Evolutionary conservation across 805 yeast genomes (phyloP).

Genomic region (Myxozyma nipponensis): DNA sequence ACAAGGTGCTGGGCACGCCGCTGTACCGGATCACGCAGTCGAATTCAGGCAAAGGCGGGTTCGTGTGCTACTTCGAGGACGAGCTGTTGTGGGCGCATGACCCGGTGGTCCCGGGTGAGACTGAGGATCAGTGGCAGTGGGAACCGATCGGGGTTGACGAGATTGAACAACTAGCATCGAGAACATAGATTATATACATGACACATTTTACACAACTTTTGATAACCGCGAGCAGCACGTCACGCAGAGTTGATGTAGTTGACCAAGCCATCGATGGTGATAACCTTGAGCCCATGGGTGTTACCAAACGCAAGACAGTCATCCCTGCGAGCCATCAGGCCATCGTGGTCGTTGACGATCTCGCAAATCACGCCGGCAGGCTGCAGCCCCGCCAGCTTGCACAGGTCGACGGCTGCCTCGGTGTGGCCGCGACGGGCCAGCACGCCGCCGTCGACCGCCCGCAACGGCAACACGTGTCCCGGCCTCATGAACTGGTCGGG

Average conservation of each 20-base stretch:
- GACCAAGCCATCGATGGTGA: constrained; percentile 73
- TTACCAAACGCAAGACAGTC: constrained; percentile 74
- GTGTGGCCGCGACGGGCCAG: constrained; percentile 88
- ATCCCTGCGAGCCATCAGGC: constrained; percentile 88
- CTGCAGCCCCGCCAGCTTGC: constrained; percentile 66
- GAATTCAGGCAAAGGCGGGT: constrained; percentile 36
- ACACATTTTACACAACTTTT: no score
- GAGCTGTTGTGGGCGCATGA: constrained; percentile 58
- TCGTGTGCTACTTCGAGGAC: constrained; percentile 51
- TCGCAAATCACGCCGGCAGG: constrained; percentile 95
- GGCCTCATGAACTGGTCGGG: constrained; percentile 78
- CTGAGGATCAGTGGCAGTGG: constrained; percentile 38
- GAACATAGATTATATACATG: background rate
- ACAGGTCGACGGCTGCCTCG: constrained; percentile 91
- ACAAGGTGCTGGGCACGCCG: constrained; percentile 42
- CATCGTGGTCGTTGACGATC: constrained; percentile 87
- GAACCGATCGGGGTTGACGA: constrained; percentile 40
- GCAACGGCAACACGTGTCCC: constrained; percentile 88
- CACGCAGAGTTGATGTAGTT: constrained; percentile 47
- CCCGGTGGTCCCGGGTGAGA: constrained; percentile 13
- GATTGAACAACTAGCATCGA: constrained; percentile 18
- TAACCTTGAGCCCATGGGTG: constrained; percentile 59
- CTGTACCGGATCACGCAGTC: constrained; percentile 43
- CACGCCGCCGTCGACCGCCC: constrained; percentile 85
- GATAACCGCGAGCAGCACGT: no score